A percentile compares a stretch with the other conserved stretches of the same genome.
These are phyloP conservation scores for Lepidium aucheri DNA, from an alignment of 345 rosid species.

Conservation along the genomic window DNA sequence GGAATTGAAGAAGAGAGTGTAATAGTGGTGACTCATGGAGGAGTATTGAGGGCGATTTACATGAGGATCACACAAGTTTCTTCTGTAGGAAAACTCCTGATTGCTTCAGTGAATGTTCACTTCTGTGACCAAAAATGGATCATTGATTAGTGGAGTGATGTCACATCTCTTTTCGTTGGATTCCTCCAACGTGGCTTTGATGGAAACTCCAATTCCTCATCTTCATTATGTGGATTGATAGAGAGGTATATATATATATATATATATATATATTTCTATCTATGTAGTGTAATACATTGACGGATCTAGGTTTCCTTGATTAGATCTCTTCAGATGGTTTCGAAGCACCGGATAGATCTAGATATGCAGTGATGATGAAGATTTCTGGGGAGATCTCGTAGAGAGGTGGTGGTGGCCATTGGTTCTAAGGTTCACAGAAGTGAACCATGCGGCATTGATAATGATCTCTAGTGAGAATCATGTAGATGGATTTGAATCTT, in stretches of 20 bases:
- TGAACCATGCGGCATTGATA: too few species aligned
- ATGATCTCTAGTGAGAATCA: too few species aligned
- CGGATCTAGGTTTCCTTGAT: too few species aligned
- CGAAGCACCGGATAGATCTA: too few species aligned
- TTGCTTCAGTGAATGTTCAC: conserved; percentile 29
- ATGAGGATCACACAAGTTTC: conserved; percentile 20
- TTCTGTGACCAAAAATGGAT: conserved; percentile 12
- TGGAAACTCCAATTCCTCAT: conserved; percentile 12
- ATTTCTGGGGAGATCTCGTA: too few species aligned
- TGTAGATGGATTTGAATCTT: too few species aligned
- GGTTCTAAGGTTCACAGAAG: too few species aligned
- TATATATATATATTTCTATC: background rate
- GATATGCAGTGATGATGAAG: too few species aligned
- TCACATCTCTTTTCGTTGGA: conserved; percentile 25
- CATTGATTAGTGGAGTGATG: conserved; percentile 27
- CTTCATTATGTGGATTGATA: background rate
- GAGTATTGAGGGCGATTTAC: conserved; percentile 29
- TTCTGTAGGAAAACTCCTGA: conserved; percentile 24
- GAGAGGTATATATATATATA: background rate
- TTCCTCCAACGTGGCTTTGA: conserved; percentile 33
- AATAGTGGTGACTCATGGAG: conserved; percentile 33
- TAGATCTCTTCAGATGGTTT: too few species aligned
- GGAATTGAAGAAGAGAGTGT: conserved; percentile 25
- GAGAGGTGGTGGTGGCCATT: too few species aligned
- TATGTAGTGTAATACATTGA: too few species aligned